Percentiles rank a stretch among this genome's conserved stretches.
These are phyloP conservation scores for Balansia obtecta DNA, from an alignment of 2,329 filamentous ascomycete species.

Conservation along the genomic window DNA sequence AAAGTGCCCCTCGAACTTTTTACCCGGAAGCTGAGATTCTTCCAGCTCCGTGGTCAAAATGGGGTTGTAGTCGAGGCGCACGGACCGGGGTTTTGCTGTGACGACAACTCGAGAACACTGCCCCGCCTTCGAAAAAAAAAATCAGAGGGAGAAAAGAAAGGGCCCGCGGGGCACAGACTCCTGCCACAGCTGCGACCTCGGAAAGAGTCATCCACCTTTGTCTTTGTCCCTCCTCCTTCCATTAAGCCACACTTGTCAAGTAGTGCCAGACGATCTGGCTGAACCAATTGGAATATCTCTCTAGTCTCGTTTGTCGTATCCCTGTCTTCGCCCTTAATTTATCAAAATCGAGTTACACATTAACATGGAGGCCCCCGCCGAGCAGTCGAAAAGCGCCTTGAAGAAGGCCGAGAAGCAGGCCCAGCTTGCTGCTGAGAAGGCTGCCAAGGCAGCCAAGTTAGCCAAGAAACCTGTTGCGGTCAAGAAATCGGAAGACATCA, in stretches of 20 bases:
- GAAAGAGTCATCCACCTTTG: conserved; percentile 4
- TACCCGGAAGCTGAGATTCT: conserved; percentile 16
- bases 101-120: background rate
- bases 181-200: background rate
- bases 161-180: conserved; percentile 10
- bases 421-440: conserved; percentile 48
- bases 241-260: background rate
- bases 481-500: conserved; percentile 56
- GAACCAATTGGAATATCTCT: background rate
- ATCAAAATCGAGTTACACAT: background rate
- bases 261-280: background rate
- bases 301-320: background rate
- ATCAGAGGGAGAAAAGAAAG: background rate
- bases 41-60: conserved; percentile 12
- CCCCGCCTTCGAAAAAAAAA: too few relatives aligned
- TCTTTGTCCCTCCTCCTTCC: conserved; percentile 1
- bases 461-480: conserved; percentile 44
- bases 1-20: conserved; percentile 17
- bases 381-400: conserved; percentile 46
- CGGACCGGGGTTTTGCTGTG: background rate
- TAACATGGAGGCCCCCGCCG: conserved; percentile 19
- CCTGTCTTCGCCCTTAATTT: background rate
- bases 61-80: background rate
- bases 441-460: conserved; percentile 49
- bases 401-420: conserved; percentile 56